Evolutionary conservation across 23 red algal genomes (phyloP), one percentile per base, ranked within the genome.

Genomic region (Gracilaria gracilis): DNA sequence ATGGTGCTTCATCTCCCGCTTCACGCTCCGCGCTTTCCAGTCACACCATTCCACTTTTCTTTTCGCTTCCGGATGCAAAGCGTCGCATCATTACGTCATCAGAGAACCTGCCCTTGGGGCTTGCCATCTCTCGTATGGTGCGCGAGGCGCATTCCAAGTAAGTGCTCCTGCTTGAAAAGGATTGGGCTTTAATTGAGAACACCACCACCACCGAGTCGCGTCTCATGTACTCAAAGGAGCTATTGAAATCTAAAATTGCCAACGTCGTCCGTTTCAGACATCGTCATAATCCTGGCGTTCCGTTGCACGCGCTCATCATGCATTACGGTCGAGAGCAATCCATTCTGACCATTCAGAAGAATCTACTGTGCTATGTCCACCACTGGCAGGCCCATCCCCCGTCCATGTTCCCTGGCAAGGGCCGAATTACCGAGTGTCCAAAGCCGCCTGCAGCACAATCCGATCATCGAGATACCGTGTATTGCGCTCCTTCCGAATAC

Each of bases 221-320:
- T 16, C 36, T 91, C 17, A 6, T 61, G 15, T 70, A 67, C 42
- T 61, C 87, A 25, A 81, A 80, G 57, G 16, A 38, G 29, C 64
- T 91, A 16, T 25, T 91, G 6, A 40, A 70, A 49, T 39, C 40
- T 23, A 37, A 70, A n/a, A n/a, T n/a, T n/a, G n/a, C n/a, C n/a
- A n/a, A n/a, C n/a, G n/a, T n/a, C n/a, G n/a, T n/a, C n/a, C 20
- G 87, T 35, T 62, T 61, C 61, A 36, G 87, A 57, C 87, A 82
- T 81, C 73, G 87, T 24, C 55, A 81, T 79, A 65, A 82, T 40
- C 75, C 87, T 46, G 87, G 87, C n/a, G 54, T 71, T 25, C 87
- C 87, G 48, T 61, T 81, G 12, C 77, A 91, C 47, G 87, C 87
- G 4, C 58, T 69, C 0, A 91, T n/a, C n/a, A n/a, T n/a, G n/a